These are phyloP conservation scores for Fraxinus americana DNA, from an alignment of 257 asterid genomes.

Conservation along the genomic window DNA sequence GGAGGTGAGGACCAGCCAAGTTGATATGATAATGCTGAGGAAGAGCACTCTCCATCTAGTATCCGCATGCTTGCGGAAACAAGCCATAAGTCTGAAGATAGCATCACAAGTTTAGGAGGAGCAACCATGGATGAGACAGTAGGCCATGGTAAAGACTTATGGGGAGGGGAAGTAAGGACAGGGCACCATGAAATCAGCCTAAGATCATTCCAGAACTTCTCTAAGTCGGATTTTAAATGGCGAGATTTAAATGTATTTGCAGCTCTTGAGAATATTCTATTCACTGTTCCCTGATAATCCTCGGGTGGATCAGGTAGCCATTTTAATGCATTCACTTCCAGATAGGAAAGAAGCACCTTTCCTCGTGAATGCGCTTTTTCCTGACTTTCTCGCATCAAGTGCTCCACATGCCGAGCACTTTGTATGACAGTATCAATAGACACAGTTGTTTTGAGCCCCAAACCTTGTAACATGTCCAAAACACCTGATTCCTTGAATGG, in stretches of 20 bases:
- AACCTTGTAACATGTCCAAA: constrained; percentile 81
- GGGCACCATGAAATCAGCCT: constrained; percentile 96
- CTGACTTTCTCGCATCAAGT: constrained; percentile 57
- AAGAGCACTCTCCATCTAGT: constrained; percentile 92
- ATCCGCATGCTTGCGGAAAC: constrained; percentile 98
- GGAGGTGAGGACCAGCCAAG: constrained; percentile 97
- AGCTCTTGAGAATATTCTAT: constrained; percentile 71
- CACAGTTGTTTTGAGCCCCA: constrained; percentile 88
- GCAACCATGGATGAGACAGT: constrained; percentile 80
- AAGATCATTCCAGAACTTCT: constrained; percentile 91
- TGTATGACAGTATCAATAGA: constrained; percentile 76
- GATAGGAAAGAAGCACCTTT: constrained; percentile 80
- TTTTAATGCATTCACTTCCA: constrained; percentile 85
- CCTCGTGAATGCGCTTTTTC: constrained; percentile 75
- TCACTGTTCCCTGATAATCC: constrained; percentile 59
- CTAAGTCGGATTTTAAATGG: constrained; percentile 67
- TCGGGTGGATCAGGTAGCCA: constrained; percentile 65
- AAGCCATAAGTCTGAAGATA: constrained; percentile 79
- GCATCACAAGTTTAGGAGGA: constrained; percentile 93
- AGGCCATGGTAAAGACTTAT: constrained; percentile 87
- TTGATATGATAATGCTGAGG: constrained; percentile 73
- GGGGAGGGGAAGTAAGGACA: constrained; percentile 74
- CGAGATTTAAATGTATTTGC: constrained; percentile 68
- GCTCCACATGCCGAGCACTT: constrained; percentile 84
- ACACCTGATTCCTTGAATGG: constrained; percentile 61